These are phyloP conservation scores for Cylindrotheca closterium DNA, from an alignment of 108 stramenopile genomes.

Conservation along the genomic window DNA sequence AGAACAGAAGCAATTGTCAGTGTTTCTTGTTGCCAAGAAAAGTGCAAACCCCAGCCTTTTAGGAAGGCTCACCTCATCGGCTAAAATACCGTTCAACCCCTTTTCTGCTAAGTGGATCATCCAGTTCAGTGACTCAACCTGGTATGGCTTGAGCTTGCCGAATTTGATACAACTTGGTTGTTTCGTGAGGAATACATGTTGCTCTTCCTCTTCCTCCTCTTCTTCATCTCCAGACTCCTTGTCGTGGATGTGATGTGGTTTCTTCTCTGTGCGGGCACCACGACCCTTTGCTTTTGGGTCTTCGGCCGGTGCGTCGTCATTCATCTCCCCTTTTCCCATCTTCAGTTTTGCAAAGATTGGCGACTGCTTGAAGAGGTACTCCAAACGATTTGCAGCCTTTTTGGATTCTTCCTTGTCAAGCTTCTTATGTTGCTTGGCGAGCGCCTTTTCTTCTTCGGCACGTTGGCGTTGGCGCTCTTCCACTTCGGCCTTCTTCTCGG, in stretches of 20 bases:
- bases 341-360: conserved; percentile 93
- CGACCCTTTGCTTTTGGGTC: conserved; percentile 5
- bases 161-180: conserved; percentile 91
- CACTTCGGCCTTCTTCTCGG: conserved; percentile 51
- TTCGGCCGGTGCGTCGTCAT: conserved; percentile 52
- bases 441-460: conserved; percentile 56
- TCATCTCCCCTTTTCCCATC: conserved; percentile 40
- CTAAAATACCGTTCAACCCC: conserved; percentile 94
- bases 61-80: conserved; percentile 69
- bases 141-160: conserved; percentile 89
- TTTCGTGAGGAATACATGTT: conserved; percentile 78
- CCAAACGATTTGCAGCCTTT: conserved; percentile 77
- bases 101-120: conserved; percentile 95
- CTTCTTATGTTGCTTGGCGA: conserved; percentile 63
- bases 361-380: conserved; percentile 93
- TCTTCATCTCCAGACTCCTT: conserved; percentile 19
- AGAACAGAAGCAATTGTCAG: not conserved
- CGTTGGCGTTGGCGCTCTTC: conserved; percentile 58
- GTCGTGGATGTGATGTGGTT: conserved; percentile 43
- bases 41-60: too few species aligned
- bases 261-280: not conserved
- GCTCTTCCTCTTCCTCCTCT: conserved; percentile 40
- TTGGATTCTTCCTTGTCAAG: conserved; percentile 72
- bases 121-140: conserved; percentile 97
- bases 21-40: not conserved